These are phyloP conservation scores for Clonostachys sp. DNA, from an alignment of 2,329 filamentous ascomycete genomes.

Conservation along the genomic window DNA sequence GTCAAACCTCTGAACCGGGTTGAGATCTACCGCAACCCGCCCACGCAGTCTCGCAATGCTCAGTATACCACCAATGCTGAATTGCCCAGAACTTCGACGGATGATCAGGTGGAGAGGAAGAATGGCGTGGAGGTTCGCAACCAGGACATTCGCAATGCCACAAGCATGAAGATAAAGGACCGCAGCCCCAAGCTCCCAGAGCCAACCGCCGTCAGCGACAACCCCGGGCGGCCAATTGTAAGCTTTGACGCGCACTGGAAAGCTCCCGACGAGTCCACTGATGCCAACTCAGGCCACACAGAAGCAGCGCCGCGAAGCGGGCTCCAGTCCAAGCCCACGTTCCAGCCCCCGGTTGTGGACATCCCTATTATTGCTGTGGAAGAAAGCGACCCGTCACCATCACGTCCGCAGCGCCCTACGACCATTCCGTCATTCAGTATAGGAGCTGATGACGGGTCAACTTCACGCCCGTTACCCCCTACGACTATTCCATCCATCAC, in stretches of 20 bases:
- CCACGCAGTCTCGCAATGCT: constrained; percentile 77
- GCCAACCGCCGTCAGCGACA: constrained; percentile 87
- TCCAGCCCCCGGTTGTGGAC: constrained; percentile 27
- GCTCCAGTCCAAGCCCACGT: constrained; percentile 7
- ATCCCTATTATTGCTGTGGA: constrained; percentile 52
- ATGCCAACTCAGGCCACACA: constrained; percentile 43
- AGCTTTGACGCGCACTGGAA: constrained; percentile 89
- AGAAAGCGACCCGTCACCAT: constrained; percentile 33
- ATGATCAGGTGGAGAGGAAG: constrained; percentile 54
- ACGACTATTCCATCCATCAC: constrained; percentile 47
- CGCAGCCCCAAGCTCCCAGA: constrained; percentile 83
- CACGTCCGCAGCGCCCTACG: constrained; percentile 16
- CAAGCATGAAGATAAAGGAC: constrained; percentile 82
- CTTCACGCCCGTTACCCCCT: constrained; percentile 20
- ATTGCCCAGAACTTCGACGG: constrained; percentile 11
- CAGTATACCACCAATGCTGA: constrained; percentile 65
- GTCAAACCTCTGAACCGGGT: constrained; percentile 43
- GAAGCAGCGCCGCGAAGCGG: constrained; percentile 18
- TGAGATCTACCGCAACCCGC: constrained; percentile 82
- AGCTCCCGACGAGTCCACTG: constrained; percentile 64
- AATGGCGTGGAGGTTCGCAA: constrained; percentile 79
- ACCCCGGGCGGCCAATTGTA: constrained; percentile 87
- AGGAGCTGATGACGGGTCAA: constrained; percentile 16
- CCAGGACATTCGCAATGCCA: constrained; percentile 86
- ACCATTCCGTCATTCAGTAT: constrained; percentile 28